Evolutionary conservation across 257 asterid genomes (phyloP), one percentile per base, ranked within the genome.

Genomic region (Solanum ossicruentum): DNA sequence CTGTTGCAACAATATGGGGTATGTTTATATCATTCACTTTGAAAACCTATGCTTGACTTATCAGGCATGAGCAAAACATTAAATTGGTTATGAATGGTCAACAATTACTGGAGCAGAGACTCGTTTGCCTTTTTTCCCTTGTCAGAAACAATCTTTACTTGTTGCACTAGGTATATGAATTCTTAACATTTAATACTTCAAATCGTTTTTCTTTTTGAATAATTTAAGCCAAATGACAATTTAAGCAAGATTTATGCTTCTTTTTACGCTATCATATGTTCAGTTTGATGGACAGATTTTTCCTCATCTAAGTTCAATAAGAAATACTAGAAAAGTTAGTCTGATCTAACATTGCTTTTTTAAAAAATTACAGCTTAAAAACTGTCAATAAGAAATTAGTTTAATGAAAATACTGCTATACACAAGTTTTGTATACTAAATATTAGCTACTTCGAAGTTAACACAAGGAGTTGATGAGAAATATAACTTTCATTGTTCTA

Each of bases 1-100:
- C 82, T 94, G 82, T 85, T 97, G 85, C 99, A 97, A 90, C 98
- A 95, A 86, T 97, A 97, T 55, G 99, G 99, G 98, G 99, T 96
- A 93, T 56, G 84, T 45, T 45, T 43, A 55, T 49, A 83, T 65
- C 54, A 49, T 67, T 51, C 82, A 28, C 47, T 51, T 26, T 1
- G 9, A 77, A 51, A 51, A 23, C 65, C 65, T 32, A 51, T 77
- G 63, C 26, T 39, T 39, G 52, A 67, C 17, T n/a, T 78, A 65
- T 47, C 10, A 26, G 1, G 43, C 55, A 51, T 49, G 83, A 52
- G 41, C 49, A 72, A 72, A 32, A 32, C 45, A 72, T 13, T 51
- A 26, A 79, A 28, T 23, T 21, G 83, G 39, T 55, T 80, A 5
- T 70, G 78, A 70, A 70, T 70, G 52, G 78, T 47, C 81, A 47